Evolutionary conservation across 2,329 filamentous ascomycete genomes (phyloP), one percentile per base, ranked within the genome.

Genomic region (Tolypocladium guangdongense): DNA sequence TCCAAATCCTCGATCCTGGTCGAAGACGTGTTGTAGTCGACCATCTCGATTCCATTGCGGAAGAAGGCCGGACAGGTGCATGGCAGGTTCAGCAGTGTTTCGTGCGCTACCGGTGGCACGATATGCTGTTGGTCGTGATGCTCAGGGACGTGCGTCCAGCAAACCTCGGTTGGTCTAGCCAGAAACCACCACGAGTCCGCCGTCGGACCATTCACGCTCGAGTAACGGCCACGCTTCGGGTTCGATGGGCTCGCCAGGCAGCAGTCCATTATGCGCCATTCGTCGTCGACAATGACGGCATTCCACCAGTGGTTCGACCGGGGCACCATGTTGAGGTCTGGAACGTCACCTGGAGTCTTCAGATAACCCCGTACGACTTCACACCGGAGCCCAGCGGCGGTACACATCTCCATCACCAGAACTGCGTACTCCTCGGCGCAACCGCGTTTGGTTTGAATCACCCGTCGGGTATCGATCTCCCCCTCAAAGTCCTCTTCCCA

Each of bases 271-370:
- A 97, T 87, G 50, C 93, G 87, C 93, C 93, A 99, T 70, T 96
- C 90, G 24, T 88, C 86, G 67, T 99, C 93, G 10, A 96, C 84
- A 37, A 96, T 74, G 20, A 97, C 89, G 0, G 90, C 85, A 62
- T 99, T 99, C 93, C 93, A 99, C 84, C 88, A 97, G 71, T 99
- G 93, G 64, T 99, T 99, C 0, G 92, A 80, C 33, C 86, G 83
- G n/a, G 89, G 88, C 67, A 92, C 82, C 54, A 86, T 86, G 57
- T 87, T 88, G 45, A 90, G 75, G 62, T 97, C 91, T 1, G 87
- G 76, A 8, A 85, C 74, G 63, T 97, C 93, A 0, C 92, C 92
- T 0, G 93, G 93, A 1, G 81, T 78, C 68, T 99, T 99, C 53
- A 99, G 81, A 64, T 93, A 97, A 0, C 93, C 93, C 55, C 85